Base-by-base conservation (phyloP, 2,329 filamentous ascomycete species). In the Venturia effusa region DNA sequence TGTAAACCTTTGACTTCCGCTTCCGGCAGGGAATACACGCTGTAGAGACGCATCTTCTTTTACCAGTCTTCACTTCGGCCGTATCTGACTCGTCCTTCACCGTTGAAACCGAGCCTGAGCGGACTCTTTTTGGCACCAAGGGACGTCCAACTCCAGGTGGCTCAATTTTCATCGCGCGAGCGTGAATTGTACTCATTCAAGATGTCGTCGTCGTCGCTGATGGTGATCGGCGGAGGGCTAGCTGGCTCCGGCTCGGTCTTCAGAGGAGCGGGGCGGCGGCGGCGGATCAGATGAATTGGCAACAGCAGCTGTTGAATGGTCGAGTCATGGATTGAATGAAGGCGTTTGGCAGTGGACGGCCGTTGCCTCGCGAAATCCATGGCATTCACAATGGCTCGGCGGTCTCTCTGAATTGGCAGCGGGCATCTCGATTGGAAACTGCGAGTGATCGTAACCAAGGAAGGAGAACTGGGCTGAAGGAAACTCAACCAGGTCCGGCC, bases 1-100 rank as follows among this genome's bases (percentile, higher is more conserved):
- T 5, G 27, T 62, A 30, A 13, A 62, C 40, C 40, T 62, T 51
- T 27, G 61, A 45, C 39, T 45, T 62, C 27, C 40, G 22, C 43
- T 43, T 48, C 4, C 34, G 39, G 13, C 61, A 63, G 17, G 61
- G 61, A 19, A 63, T 59, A 24, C 61, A 63, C n/a, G 61, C 61
- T 7, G 61, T 51, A 3, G 61, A 39, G 11, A 63, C 61, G n/a
- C 61, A 63, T 55, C 61, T 55, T 51, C 61, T 15, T 24, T 63
- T 63, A 6, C 60, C 27, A 19, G 15, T 22, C 19, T 57, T 34
- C 27, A 17, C 34, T 8, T 57, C 51, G 3, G 51, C 27, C 15
- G 51, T 34, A 8, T 57, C 51, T 6, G 51, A 57, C 27, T 57
- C 51, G 15, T 57, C 51, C 51, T n/a, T 34, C 4, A 34, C 15